A percentile compares a stretch with the other conserved stretches of the same genome.
Conservation (phyloP, 352 stramenopile genomes). For the Plasmopara halstedii region DNA sequence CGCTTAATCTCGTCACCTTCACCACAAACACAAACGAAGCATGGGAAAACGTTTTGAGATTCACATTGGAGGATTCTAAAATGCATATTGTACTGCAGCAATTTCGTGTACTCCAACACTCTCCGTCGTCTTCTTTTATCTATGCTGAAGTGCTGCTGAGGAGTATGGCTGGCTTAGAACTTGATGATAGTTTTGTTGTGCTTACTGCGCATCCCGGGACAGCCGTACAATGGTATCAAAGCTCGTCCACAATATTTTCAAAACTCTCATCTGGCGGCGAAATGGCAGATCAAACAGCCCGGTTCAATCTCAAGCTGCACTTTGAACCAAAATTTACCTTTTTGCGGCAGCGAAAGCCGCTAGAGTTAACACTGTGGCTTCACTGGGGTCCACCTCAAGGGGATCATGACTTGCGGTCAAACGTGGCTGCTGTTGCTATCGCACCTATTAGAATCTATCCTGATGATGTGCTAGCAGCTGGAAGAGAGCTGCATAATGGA, state of each 20-base stretch:
- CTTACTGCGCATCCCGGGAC: slow-evolving; percentile 7
- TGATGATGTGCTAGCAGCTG: slow-evolving; percentile 6
- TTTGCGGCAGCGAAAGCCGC: slow-evolving; percentile 15
- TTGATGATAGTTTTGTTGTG: slow-evolving; percentile 25
- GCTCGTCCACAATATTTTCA: slow-evolving; percentile 16
- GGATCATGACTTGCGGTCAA: not conserved
- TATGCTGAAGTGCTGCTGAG: slow-evolving; percentile 23
- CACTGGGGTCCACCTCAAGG: slow-evolving; percentile 13
- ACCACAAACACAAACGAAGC: not conserved
- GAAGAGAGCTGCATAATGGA: not conserved
- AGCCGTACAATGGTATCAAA: slow-evolving; percentile 10
- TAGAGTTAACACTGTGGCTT: slow-evolving; percentile 22
- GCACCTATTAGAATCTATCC: slow-evolving; percentile 15
- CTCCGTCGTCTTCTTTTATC: slow-evolving; percentile 27
- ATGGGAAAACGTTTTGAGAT: not conserved
- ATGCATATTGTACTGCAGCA: slow-evolving; percentile 20
- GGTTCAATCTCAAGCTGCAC: slow-evolving; percentile 22
- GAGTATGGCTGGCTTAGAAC: slow-evolving; percentile 12
- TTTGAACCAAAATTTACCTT: slow-evolving; percentile 19
- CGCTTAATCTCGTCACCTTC: not conserved
- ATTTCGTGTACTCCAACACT: slow-evolving; percentile 31
- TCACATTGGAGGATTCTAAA: not conserved
- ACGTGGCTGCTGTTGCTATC: slow-evolving; percentile 11
- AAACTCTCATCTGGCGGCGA: slow-evolving; percentile 5
- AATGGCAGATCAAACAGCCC: not conserved